Percentiles rank a stretch among this genome's conserved stretches.
Evolutionary conservation across 768 basidiomycete genomes (phyloP).

Genomic region (Kwoniella pini): DNA sequence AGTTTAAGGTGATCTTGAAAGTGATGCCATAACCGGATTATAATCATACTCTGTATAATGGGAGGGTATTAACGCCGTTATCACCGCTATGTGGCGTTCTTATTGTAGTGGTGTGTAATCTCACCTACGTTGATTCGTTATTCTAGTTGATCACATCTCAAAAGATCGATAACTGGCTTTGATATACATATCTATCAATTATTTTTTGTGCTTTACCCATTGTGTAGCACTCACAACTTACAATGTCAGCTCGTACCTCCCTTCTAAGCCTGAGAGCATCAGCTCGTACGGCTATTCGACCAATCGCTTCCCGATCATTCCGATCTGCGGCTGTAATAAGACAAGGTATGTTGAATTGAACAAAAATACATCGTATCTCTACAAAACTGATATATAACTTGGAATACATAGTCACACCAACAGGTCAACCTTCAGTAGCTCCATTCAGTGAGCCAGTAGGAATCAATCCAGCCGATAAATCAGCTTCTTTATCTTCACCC

Average conservation of each 20-base stretch:
- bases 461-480: slow-evolving; percentile 74
- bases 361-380: too few relatives aligned
- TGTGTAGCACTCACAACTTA: not conserved
- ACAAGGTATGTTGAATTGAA: slow-evolving; percentile 13
- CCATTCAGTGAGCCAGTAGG: slow-evolving; percentile 90
- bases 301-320: slow-evolving; percentile 24
- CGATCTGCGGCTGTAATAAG: slow-evolving; percentile 16
- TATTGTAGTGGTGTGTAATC: not conserved
- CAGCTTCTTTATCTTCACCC: slow-evolving; percentile 71
- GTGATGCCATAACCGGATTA: not conserved
- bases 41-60: not conserved
- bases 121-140: slow-evolving; percentile 26
- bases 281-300: slow-evolving; percentile 15
- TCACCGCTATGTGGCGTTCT: slow-evolving; percentile 14
- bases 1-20: not conserved
- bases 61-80: not conserved
- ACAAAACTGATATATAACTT: not conserved
- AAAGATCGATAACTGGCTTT: not conserved
- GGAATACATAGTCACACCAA: slow-evolving; percentile 23
- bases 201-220: not conserved
- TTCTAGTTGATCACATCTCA: slow-evolving; percentile 2
- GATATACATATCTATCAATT: not conserved
- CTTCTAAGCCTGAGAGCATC: slow-evolving; percentile 15
- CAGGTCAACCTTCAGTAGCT: slow-evolving; percentile 53
- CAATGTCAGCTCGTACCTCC: slow-evolving; percentile 22